These are phyloP conservation scores for Aquilaria yunnanensis DNA, from an alignment of 345 rosid species.

Conservation along the genomic window DNA sequence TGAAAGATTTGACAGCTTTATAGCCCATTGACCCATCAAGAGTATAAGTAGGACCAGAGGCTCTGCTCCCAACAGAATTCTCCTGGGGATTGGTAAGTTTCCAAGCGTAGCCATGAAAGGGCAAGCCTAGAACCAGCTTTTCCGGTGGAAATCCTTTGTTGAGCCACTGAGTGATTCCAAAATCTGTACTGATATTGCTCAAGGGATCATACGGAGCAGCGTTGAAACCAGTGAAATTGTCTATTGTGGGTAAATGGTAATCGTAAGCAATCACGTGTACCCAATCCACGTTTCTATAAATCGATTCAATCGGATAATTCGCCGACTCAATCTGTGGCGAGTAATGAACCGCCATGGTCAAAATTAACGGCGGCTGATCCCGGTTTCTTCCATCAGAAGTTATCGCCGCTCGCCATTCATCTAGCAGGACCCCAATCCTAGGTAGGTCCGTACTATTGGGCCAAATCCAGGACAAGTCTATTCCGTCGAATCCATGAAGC, in stretches of 20 bases:
- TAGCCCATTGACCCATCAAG: conserved; percentile 23
- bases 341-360: conserved; percentile 9
- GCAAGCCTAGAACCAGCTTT: conserved; percentile 23
- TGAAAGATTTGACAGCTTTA: conserved; percentile 13
- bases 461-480: conserved; percentile 17
- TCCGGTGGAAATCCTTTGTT: conserved; percentile 13
- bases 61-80: conserved; percentile 11
- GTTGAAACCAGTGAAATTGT: conserved; percentile 17
- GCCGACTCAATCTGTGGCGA: not conserved
- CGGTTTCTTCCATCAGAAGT: conserved; percentile 15
- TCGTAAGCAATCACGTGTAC: conserved; percentile 10
- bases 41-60: conserved; percentile 16
- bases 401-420: conserved; percentile 27
- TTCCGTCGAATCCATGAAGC: conserved; percentile 21
- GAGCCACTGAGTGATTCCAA: conserved; percentile 18
- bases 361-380: conserved; percentile 13
- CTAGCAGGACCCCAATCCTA: conserved; percentile 21
- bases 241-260: conserved; percentile 19
- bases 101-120: conserved; percentile 30
- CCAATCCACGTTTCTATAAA: conserved; percentile 22
- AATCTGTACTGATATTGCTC: conserved; percentile 3
- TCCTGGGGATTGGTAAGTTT: conserved; percentile 5
- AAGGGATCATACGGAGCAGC: conserved; percentile 22
- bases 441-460: conserved; percentile 14
- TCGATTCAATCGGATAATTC: conserved; percentile 18